Evolutionary conservation across 2,329 filamentous ascomycete species (phyloP).

Genomic region (Dactylellina drechsleri): DNA sequence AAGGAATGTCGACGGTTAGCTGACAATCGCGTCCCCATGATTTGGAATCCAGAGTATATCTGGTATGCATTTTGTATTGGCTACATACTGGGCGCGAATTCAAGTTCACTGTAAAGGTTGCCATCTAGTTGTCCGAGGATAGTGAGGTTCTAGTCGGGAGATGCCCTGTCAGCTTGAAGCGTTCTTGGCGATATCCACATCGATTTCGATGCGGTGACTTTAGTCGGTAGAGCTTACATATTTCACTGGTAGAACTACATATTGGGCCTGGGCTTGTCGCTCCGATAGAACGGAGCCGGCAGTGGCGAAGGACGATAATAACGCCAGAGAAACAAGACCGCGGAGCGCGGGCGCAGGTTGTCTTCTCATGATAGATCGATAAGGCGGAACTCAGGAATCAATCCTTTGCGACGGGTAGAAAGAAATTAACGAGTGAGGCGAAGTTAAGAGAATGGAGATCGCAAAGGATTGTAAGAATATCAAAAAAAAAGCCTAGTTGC

Average conservation of each 20-base stretch:
- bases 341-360: background rate
- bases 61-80: background rate
- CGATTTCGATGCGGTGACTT: background rate
- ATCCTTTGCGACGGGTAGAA: background rate
- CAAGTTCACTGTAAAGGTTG: constrained; percentile 14
- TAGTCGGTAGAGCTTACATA: constrained; percentile 15
- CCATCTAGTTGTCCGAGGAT: constrained; percentile 9
- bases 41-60: background rate
- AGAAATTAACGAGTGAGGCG: background rate
- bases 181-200: background rate
- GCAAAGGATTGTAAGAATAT: background rate
- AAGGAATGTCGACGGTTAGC: background rate
- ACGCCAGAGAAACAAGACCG: constrained; percentile 1
- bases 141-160: constrained; percentile 6
- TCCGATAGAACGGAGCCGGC: background rate
- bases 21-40: background rate
- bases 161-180: background rate
- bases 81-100: constrained; percentile 17
- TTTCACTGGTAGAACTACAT: constrained; percentile 20
- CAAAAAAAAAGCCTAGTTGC: no score
- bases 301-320: background rate
- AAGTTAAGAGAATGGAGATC: background rate
- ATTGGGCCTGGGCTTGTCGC: background rate
- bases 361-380: background rate
- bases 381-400: background rate